Percentiles rank a stretch among this genome's conserved stretches.
Conservation (phyloP, 2,329 filamentous ascomycete species). For the Sporothrix protearum region DNA sequence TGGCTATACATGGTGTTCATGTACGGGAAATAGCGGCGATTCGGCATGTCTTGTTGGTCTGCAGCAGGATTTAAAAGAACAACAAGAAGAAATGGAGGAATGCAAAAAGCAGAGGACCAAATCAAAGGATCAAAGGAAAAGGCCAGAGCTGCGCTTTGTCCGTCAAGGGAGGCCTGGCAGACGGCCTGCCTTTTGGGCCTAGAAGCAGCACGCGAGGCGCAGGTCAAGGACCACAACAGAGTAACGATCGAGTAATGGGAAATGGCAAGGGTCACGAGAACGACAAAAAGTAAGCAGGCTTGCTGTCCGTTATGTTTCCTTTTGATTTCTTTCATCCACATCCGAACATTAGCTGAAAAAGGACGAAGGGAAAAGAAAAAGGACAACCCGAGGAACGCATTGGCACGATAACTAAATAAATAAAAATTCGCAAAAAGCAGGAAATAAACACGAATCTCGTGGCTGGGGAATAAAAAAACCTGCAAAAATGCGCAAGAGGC, state of each 20-base stretch:
- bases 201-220: neutral
- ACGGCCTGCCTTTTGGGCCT: neutral
- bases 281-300: neutral
- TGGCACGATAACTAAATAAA: neutral
- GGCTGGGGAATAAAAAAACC: neutral
- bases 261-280: constrained; percentile 5
- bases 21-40: neutral
- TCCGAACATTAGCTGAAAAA: neutral
- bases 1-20: too few relatives aligned
- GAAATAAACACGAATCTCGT: neutral
- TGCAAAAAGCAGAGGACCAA: neutral
- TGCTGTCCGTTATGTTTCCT: neutral
- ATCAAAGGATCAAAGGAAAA: neutral
- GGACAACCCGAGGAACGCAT: neutral
- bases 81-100: neutral
- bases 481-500: neutral
- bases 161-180: neutral
- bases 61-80: neutral
- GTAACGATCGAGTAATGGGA: constrained; percentile 18
- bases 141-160: neutral
- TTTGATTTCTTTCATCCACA: neutral
- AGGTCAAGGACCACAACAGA: neutral
- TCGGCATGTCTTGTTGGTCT: constrained; percentile 2
- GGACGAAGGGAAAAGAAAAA: neutral
- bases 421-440: neutral